phyloP scores from a whole-genome alignment of 2,329 filamentous ascomycete genomes.

The Hirsutella minnesotensis region DNA sequence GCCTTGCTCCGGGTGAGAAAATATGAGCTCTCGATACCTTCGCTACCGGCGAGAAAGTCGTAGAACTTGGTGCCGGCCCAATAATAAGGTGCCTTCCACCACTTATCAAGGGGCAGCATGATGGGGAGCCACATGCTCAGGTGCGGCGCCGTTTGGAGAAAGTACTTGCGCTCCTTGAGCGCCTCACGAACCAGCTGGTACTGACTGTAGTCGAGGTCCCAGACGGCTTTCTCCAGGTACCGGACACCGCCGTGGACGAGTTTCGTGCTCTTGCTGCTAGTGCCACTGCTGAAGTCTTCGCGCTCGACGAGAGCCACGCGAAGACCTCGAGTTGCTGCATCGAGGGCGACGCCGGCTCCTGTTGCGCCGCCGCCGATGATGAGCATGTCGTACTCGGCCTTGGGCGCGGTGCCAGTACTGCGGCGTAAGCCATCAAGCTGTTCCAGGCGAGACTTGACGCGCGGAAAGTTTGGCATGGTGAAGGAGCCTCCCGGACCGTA shows the following conservation, averaged over 20 bases:
- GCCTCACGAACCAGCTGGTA: conserved; percentile 72
- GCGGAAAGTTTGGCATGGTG: conserved; percentile 53
- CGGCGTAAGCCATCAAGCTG: conserved; percentile 27
- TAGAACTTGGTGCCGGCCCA: conserved; percentile 65
- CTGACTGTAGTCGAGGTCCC: conserved; percentile 76
- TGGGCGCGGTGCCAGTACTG: conserved; percentile 43
- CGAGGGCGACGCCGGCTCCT: conserved; percentile 68
- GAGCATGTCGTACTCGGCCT: conserved; percentile 63
- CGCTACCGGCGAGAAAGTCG: conserved; percentile 68
- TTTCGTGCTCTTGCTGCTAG: conserved; percentile 80
- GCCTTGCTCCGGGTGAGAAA: conserved; percentile 69
- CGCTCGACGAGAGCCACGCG: conserved; percentile 76
- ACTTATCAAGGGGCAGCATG: conserved; percentile 69
- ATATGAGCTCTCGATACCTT: conserved; percentile 76
- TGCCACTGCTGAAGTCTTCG: conserved; percentile 73
- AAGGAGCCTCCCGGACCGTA: conserved; percentile 59
- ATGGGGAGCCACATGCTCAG: conserved; percentile 72
- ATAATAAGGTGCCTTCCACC: conserved; percentile 73
- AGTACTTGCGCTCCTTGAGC: conserved; percentile 70
- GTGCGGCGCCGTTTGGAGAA: conserved; percentile 73
- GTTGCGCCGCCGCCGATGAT: conserved; percentile 73
- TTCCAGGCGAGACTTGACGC: conserved; percentile 44
- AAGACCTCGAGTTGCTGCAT: conserved; percentile 66
- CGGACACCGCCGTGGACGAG: conserved; percentile 76
- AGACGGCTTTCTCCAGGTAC: conserved; percentile 78